phyloP scores from a whole-genome alignment of 306 rosid genomes.

The Sicyos baderoa region DNA sequence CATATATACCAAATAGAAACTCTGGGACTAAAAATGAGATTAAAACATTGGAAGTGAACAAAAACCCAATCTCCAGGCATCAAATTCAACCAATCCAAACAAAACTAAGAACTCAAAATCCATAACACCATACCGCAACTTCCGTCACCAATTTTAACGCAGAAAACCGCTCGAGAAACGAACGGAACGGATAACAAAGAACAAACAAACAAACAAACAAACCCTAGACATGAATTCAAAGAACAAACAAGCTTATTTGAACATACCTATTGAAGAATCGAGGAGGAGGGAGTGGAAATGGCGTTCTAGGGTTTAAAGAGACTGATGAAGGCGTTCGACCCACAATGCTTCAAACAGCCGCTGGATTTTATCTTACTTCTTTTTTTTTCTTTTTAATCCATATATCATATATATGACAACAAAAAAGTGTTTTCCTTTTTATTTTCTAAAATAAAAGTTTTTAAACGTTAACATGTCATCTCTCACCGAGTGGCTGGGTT shows the following conservation, averaged over 20 bases:
- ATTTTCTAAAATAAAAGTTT: not conserved
- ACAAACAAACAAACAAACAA: not conserved
- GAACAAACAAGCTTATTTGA: not conserved
- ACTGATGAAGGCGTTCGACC: not conserved
- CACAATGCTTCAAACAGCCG: not conserved
- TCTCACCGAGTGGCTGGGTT: too few relatives aligned
- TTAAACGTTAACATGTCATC: not conserved
- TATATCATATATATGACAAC: not conserved
- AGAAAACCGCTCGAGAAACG: too few relatives aligned
- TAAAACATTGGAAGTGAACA: not conserved
- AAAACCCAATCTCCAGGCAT: not conserved
- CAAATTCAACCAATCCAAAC: conserved; percentile 4
- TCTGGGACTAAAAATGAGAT: too few relatives aligned
- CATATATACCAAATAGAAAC: too few relatives aligned
- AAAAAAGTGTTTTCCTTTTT: not conserved
- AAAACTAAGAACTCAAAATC: not conserved
- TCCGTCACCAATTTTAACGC: not conserved
- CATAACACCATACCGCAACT: not conserved
- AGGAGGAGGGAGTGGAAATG: conserved; percentile 7
- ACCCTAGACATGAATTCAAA: not conserved
- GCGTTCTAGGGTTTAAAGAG: conserved; percentile 34
- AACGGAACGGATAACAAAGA: not conserved
- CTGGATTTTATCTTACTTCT: conserved; percentile 12
- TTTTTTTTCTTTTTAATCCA: not conserved
- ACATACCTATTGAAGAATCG: conserved; percentile 29